Evolutionary conservation across 495 filamentous ascomycete genomes (phyloP).

Genomic region (Opeltia flavorubescens): DNA sequence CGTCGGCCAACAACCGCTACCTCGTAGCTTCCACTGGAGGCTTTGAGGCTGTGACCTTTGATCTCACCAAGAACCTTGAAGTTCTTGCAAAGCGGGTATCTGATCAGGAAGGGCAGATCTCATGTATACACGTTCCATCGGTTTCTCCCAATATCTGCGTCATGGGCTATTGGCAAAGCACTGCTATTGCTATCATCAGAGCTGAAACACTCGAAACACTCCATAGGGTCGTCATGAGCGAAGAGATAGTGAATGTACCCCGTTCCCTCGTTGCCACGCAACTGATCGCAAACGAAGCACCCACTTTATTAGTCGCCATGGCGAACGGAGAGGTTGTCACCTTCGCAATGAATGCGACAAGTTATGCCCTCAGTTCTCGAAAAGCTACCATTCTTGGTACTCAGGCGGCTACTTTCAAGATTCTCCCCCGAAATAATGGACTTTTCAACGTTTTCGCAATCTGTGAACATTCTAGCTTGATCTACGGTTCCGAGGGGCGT

Average conservation of each 20-base stretch:
- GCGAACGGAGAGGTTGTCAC: conserved; percentile 86
- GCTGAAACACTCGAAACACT: conserved; percentile 47
- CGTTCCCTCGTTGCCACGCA: conserved; percentile 67
- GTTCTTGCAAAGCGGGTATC: conserved; percentile 45
- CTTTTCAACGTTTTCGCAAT: conserved; percentile 80
- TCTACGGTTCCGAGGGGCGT: conserved; percentile 76
- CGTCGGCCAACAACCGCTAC: conserved; percentile 52
- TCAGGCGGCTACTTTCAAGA: conserved; percentile 64
- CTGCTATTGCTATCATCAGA: conserved; percentile 55
- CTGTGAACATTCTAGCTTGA: conserved; percentile 84
- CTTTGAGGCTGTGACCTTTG: conserved; percentile 47
- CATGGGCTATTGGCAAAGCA: conserved; percentile 72
- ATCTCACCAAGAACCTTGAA: conserved; percentile 42
- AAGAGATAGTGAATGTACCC: conserved; percentile 55
- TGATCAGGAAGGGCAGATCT: conserved; percentile 55
- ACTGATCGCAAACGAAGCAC: conserved; percentile 44
- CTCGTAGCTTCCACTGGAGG: conserved; percentile 66
- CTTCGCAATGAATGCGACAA: conserved; percentile 50
- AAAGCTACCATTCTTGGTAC: conserved; percentile 80
- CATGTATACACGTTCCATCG: conserved; percentile 59
- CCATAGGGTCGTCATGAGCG: conserved; percentile 43
- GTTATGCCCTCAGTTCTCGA: conserved; percentile 48
- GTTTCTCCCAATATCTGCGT: conserved; percentile 43
- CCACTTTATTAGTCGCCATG: conserved; percentile 84
- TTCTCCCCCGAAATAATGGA: conserved; percentile 48